Evolutionary conservation across 2,329 filamentous ascomycete genomes (phyloP), one percentile per base, ranked within the genome.

Genomic region (Colletotrichum brevisporum): DNA sequence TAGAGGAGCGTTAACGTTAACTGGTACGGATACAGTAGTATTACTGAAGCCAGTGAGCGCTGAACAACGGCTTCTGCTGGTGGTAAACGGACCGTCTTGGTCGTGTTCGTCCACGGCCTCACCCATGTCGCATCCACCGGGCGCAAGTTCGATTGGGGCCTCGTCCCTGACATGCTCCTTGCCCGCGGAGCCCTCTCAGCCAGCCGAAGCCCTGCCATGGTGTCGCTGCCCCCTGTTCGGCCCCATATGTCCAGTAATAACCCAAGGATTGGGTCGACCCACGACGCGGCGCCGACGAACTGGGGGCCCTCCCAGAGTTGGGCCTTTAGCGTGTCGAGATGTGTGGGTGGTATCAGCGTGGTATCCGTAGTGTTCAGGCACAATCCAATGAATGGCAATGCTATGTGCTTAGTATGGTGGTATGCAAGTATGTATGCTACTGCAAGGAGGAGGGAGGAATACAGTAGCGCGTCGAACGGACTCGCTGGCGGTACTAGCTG

Each of bases 121-220:
- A 47, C 27, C 31, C 47, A 41, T 21, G 60, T 45, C 55, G 43
- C 55, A 55, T 61, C 66, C 66, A 69, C 66, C 26, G 51, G 52
- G 62, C 62, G 62, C 66, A 69, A 60, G 66, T 52, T 61, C 62
- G 55, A 69, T 69, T 66, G 55, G 62, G 60, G 57, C 51, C 62
- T 56, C 66, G 62, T 66, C 62, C 66, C 66, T 66, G 66, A 61
- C 62, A 56, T 60, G 50, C 45, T 66, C 62, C 66, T 55, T 69
- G 66, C 50, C 16, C 45, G 50, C 48, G 56, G 63, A 67, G 55
- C 63, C 45, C 43, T 55, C 54, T 65, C 50, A 69, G 62, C 66
- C 61, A 69, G 61, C 66, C 61, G 26, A 27, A 55, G 48, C 18
- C 45, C 48, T 51, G 54, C 39, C 50, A 54, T 56, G 21, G 53